Evolutionary conservation across 148 eudicot genomes (phyloP), one percentile per base, ranked within the genome.

Genomic region (Persicaria maculosa): DNA sequence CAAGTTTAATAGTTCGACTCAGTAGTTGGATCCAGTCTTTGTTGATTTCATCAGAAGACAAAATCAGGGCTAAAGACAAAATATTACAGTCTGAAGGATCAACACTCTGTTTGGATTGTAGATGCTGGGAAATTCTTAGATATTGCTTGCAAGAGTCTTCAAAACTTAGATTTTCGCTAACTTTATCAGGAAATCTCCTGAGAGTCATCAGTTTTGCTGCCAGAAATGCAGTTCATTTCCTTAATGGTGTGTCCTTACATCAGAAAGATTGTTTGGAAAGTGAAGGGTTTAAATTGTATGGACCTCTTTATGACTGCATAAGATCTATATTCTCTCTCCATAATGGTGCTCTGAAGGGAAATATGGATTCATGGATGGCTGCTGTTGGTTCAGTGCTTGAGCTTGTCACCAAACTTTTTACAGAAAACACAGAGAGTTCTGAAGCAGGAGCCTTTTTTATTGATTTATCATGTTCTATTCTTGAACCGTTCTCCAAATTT

Each of bases 41-140:
- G 75, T 79, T 95, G 70, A 85, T 90, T 77, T 83, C 86, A 31
- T 87, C 97, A 0, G 93, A 82, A 71, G 90, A 89, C 84, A 86
- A 85, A 77, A 73, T 80, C n/a, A 84, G 85, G 71, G 77, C 54
- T 73, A 81, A 74, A 83, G 87, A 78, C 69, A 68, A 82, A 74
- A 72, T 76, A 45, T 65, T 64, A 62, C 76, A 80, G 75, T 78
- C 78, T 16, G 83, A 77, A 78, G 80, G 71, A 73, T 64, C 80
- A 59, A 84, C 78, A 52, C 86, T 86, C 9, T 83, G 85, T 82
- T 84, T 86, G 80, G 97, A 95, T 76, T 68, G 70, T 74, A 92
- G 89, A 85, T 86, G 97, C 79, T 95, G 99, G 99, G 80, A 87
- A 59, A 84, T 92, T 68, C 85, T 95, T 45, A 91, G 79, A 57